These are phyloP conservation scores for Dendrobium catenatum DNA, from an alignment of 106 monocot genomes.

Conservation along the genomic window DNA sequence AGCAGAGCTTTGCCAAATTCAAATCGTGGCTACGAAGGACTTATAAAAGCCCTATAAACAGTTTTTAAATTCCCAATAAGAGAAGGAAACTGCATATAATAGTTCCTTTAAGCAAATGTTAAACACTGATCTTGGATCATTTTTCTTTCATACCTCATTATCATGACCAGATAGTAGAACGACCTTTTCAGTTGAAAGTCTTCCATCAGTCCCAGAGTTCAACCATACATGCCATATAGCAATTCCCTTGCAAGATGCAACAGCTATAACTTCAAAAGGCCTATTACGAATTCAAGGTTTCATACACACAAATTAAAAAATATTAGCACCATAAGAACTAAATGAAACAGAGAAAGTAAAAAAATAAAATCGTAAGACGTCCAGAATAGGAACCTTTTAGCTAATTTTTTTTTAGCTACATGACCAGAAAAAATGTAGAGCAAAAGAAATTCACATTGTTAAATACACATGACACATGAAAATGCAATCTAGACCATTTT, in stretches of 20 bases:
- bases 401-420: not conserved
- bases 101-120: not conserved
- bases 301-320: not conserved
- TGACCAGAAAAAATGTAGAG: not conserved
- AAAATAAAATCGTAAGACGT: not conserved
- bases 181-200: constrained; percentile 59
- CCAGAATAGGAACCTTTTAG: too few species aligned
- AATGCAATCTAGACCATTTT: not conserved
- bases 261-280: constrained; percentile 81
- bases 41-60: not conserved
- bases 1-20: not conserved
- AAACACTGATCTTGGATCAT: not conserved
- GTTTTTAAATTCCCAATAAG: not conserved
- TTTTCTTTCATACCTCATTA: constrained; percentile 52
- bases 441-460: not conserved
- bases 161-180: constrained; percentile 80
- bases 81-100: not conserved
- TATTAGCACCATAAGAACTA: not conserved
- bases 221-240: constrained; percentile 84
- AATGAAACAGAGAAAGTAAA: not conserved
- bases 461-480: not conserved
- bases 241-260: constrained; percentile 86
- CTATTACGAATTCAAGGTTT: constrained; percentile 26
- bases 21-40: not conserved
- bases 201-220: constrained; percentile 49